Base-by-base conservation (phyloP, 768 basidiomycete species). In the Peribolospora kevripleyi region DNA sequence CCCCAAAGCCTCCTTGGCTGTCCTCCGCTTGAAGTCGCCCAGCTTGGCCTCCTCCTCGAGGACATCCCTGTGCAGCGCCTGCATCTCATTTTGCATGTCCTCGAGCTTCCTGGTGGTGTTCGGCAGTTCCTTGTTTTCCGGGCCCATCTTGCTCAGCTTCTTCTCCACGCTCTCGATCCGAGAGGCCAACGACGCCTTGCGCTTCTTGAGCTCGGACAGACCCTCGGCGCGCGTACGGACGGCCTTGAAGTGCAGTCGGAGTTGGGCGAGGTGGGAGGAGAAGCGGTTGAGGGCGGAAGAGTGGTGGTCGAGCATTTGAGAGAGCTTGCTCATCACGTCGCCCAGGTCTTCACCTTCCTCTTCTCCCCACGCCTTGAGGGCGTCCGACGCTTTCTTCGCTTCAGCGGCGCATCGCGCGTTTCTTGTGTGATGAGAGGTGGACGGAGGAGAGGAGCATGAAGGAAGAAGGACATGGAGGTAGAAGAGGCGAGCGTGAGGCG, bases 161-260 rank as follows among this genome's bases (percentile, higher is more conserved):
- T 66, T 65, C 61, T 72, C 70, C 41, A 67, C 68, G 7, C 59
- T 60, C 56, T 71, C 70, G 7, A 70, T 69, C 54, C 66, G 63
- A 7, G 57, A 57, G 0, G 66, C 68, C 13, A 70, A 65, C 36
- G 60, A 58, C 46, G 67, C 59, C 54, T 69, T 60, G 48, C 65
- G 56, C 55, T 66, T 64, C 53, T 64, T 63, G 43, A 70, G 54
- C 37, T 65, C 64, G 46, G 63, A 59, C 5, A 71, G 55, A 13
- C 58, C 59, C 60, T 72, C 71, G 58, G 71, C 71, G 41, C 64
- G 55, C 42, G 68, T 65, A n/a, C 71, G 53, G 46, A 72, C 66
- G 46, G 62, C 55, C 60, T 72, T 72, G 60, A 63, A 68, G 48
- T 66, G 63, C 13, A 60, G 56, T 46, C 69, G 58, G 52, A 65